A percentile compares a stretch with the other conserved stretches of the same genome.
phyloP scores from a whole-genome alignment of 192 early-diverging fungal species.

The Backusella tarrabulga region DNA sequence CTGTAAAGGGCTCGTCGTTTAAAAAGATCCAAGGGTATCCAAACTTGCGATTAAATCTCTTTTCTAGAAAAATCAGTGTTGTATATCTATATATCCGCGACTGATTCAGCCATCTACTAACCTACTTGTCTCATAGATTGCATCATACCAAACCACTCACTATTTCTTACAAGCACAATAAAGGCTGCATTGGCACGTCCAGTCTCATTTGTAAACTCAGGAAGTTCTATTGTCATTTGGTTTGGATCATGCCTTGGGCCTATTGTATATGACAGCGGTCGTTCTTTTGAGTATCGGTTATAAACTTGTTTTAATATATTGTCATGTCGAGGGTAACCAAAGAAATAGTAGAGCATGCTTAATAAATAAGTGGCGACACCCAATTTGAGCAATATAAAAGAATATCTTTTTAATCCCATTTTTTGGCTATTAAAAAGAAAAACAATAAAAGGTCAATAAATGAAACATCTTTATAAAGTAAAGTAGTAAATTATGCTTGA shows the following conservation, averaged over 20 bases:
- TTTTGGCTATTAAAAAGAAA: background rate
- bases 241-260: constrained; percentile 1
- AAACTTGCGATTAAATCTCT: constrained; percentile 70
- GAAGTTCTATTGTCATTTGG: constrained; percentile 11
- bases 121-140: constrained; percentile 63
- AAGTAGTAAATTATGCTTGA: background rate
- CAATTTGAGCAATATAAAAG: background rate
- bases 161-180: constrained; percentile 66
- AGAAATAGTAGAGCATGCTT: background rate
- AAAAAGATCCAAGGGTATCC: constrained; percentile 85
- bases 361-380: background rate
- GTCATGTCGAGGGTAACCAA: background rate
- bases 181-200: constrained; percentile 16
- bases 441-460: background rate
- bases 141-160: constrained; percentile 58
- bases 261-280: constrained; percentile 6
- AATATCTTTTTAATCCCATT: background rate
- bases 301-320: background rate
- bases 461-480: background rate
- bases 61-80: constrained; percentile 35
- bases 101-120: background rate
- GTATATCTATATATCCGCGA: background rate
- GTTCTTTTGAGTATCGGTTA: background rate
- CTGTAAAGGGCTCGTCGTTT: constrained; percentile 73
- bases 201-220: constrained; percentile 7